Percentiles rank a stretch among this genome's conserved stretches.
phyloP scores from a whole-genome alignment of 441 rosid genomes.

The Populus tomentosa region DNA sequence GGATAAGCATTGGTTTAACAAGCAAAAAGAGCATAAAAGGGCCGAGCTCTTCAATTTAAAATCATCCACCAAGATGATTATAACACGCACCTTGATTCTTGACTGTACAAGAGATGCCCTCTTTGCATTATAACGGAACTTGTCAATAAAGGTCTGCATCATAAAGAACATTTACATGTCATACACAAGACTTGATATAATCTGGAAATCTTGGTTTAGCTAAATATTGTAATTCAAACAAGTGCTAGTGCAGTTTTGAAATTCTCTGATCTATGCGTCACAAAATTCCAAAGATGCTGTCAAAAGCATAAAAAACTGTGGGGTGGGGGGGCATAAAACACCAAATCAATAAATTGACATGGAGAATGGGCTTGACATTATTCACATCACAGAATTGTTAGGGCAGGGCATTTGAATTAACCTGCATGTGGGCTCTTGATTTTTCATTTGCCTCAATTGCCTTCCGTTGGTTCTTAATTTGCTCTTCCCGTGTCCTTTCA shows the following conservation, averaged over 20 bases:
- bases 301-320: background rate
- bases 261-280: background rate
- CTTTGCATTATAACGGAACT: slow-evolving; percentile 97
- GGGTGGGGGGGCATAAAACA: background rate
- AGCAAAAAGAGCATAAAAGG: slow-evolving; percentile 3
- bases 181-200: background rate
- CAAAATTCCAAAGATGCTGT: background rate
- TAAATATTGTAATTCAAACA: background rate
- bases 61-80: slow-evolving; percentile 9
- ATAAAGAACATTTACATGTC: slow-evolving; percentile 15
- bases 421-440: slow-evolving; percentile 95
- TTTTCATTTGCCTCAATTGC: slow-evolving; percentile 87
- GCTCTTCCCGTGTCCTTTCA: slow-evolving; percentile 85
- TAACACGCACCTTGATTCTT: slow-evolving; percentile 76
- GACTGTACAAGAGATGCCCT: slow-evolving; percentile 99
- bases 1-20: background rate
- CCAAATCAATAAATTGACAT: background rate
- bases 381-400: slow-evolving; percentile 4
- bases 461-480: slow-evolving; percentile 81
- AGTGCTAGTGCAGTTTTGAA: background rate
- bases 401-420: slow-evolving; percentile 14
- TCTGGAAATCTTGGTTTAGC: slow-evolving; percentile 7
- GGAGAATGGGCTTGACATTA: background rate
- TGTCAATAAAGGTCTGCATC: slow-evolving; percentile 89
- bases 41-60: slow-evolving; percentile 5